Base-by-base conservation (phyloP, 1,284 basidiomycete genomes). In the Microbotryum silenes-acaulis region DNA sequence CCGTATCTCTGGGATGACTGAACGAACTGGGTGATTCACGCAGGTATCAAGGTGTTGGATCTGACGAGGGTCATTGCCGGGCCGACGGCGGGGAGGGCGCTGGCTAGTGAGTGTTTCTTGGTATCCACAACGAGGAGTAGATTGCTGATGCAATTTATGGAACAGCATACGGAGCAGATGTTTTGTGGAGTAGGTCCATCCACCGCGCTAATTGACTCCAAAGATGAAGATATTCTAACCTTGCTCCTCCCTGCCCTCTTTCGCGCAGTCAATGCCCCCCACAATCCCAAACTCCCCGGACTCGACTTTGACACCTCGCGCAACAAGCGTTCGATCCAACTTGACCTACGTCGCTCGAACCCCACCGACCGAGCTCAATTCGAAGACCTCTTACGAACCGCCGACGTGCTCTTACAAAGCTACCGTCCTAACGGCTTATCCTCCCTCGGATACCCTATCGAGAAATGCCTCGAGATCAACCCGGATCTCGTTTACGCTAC, bases 321-420 rank as follows among this genome's bases (percentile, higher is more conserved):
- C 6, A 83, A 83, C 1, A 86, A 86, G 72, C 81, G 83, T 33
- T 83, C 83, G 0, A 79, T 82, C 0, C 84, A 85, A 67, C 78
- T 86, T 18, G 81, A 85, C 61, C 76, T 86, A 3, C 77, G 76
- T 3, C 27, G 45, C 12, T 31, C 44, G 8, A 51, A 58, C 1
- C 29, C 62, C 2, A 48, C 63, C 2, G 81, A 81, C 57, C 66
- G 66, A 3, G 67, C 67, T 18, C 12, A 61, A 63, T 75, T 85
- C 12, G 61, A 65, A 3, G 57, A 63, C 0, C 77, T 86, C 2
- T 73, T 78, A 7, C 65, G 73, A 56, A 77, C 77, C 21, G 77
- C 80, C 0, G 83, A 86, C 68, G 81, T 86, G 5, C 83, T 86
- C 68, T 72, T 86, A n/a, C 85, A 87, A 70, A 79, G 81, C 0